These are phyloP conservation scores for Coniochaeta sp. DNA, from an alignment of 2,329 filamentous ascomycete species.

Conservation along the genomic window DNA sequence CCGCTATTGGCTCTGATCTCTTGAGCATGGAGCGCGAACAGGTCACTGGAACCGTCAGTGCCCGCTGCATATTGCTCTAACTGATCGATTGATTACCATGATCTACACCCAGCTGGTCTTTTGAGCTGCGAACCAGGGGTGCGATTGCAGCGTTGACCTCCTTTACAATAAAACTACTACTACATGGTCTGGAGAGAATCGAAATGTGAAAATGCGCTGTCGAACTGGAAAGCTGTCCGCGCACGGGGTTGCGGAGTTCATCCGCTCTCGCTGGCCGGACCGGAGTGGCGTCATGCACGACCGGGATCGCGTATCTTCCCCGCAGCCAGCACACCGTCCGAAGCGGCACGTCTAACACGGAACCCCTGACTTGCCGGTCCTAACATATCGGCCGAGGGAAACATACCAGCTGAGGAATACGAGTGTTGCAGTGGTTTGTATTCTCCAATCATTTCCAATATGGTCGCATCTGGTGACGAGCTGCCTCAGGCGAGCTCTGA, in stretches of 20 bases:
- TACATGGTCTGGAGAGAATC: too few relatives aligned
- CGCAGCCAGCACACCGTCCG: background rate
- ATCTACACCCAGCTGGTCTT: too few relatives aligned
- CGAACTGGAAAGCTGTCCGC: background rate
- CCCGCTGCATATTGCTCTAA: background rate
- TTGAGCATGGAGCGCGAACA: background rate
- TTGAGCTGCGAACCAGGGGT: too few relatives aligned
- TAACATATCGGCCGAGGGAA: background rate
- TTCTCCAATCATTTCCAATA: background rate
- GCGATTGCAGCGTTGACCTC: too few relatives aligned
- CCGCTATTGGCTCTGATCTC: slow-evolving; percentile 61
- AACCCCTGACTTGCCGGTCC: background rate
- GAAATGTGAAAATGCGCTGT: too few relatives aligned
- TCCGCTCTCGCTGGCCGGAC: background rate
- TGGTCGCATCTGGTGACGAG: background rate
- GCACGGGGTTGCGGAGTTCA: background rate
- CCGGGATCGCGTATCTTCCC: background rate
- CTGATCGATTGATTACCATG: too few relatives aligned
- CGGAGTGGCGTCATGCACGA: slow-evolving; percentile 1
- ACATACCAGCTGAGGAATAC: background rate
- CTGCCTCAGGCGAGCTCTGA: slow-evolving; percentile 33
- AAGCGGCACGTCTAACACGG: background rate
- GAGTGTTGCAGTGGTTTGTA: too few relatives aligned
- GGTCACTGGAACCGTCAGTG: too few relatives aligned
- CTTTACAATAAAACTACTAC: too few relatives aligned